phyloP scores from a whole-genome alignment of 495 filamentous ascomycete species.

The Daldinia bambusicola region DNA sequence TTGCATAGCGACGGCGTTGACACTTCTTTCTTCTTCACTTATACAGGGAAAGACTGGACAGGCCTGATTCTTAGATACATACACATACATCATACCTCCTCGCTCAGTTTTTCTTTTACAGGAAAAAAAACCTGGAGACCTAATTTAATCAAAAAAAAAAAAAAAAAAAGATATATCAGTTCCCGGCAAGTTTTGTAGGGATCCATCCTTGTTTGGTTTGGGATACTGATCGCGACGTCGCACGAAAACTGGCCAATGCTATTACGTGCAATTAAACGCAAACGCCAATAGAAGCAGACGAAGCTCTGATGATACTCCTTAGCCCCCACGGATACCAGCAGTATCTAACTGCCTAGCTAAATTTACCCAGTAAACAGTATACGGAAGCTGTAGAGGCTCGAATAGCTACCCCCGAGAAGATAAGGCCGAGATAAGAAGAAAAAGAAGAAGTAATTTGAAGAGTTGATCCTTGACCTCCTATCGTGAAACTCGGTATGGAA shows the following conservation, averaged over 20 bases:
- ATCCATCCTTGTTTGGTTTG: constrained; percentile 3
- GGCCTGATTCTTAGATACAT: not conserved
- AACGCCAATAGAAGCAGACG: not conserved
- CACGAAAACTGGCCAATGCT: constrained; percentile 8
- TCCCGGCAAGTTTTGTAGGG: not conserved
- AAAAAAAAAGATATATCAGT: too few relatives aligned
- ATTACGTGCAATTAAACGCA: not conserved
- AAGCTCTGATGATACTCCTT: not conserved
- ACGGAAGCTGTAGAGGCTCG: too few relatives aligned
- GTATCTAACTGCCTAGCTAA: not conserved
- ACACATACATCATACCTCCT: not conserved
- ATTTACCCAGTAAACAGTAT: not conserved
- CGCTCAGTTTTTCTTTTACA: not conserved
- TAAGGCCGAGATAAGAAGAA: too few relatives aligned
- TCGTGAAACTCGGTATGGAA: not conserved
- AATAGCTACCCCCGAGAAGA: not conserved
- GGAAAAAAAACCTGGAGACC: not conserved
- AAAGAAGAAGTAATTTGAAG: not conserved
- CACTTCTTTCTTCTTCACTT: constrained; percentile 21
- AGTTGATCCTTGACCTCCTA: not conserved
- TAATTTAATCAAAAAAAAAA: constrained; percentile 25
- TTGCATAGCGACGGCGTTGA: constrained; percentile 61
- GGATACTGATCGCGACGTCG: constrained; percentile 17
- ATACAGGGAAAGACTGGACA: constrained; percentile 8
- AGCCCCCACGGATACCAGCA: not conserved